phyloP scores from a whole-genome alignment of 306 rosid genomes.

The Lathyrus aphaca region DNA sequence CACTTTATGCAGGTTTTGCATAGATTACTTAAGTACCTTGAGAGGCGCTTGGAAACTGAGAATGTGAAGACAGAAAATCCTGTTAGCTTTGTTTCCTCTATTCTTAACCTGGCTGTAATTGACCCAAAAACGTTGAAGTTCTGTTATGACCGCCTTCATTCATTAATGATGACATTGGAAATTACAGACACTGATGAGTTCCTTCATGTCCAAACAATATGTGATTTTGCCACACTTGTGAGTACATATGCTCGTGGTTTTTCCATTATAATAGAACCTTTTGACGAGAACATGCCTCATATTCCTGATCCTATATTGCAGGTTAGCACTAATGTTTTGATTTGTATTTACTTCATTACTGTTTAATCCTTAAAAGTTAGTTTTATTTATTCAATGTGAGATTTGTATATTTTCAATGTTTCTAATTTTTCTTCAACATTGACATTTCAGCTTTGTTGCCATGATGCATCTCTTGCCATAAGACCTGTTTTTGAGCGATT shows the following conservation, averaged over 20 bases:
- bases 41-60: slow-evolving; percentile 84
- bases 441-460: too few relatives aligned
- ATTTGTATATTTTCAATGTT: too few relatives aligned
- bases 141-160: slow-evolving; percentile 93
- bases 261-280: too few relatives aligned
- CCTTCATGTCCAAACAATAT: slow-evolving; percentile 85
- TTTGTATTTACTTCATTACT: too few relatives aligned
- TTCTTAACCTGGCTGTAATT: slow-evolving; percentile 78
- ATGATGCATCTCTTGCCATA: too few relatives aligned
- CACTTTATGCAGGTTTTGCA: slow-evolving; percentile 80
- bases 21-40: slow-evolving; percentile 85
- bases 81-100: slow-evolving; percentile 65
- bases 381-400: too few relatives aligned
- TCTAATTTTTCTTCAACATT: too few relatives aligned
- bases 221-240: slow-evolving; percentile 93
- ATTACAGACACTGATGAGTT: slow-evolving; percentile 92
- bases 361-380: too few relatives aligned
- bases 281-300: too few relatives aligned
- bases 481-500: too few relatives aligned
- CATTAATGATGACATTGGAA: slow-evolving; percentile 90
- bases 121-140: slow-evolving; percentile 87
- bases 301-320: too few relatives aligned
- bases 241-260: slow-evolving; percentile 92
- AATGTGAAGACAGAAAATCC: slow-evolving; percentile 87
- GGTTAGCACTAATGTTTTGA: too few relatives aligned